These are phyloP conservation scores for Diaporthe citri DNA, from an alignment of 2,329 filamentous ascomycete genomes.

Conservation along the genomic window DNA sequence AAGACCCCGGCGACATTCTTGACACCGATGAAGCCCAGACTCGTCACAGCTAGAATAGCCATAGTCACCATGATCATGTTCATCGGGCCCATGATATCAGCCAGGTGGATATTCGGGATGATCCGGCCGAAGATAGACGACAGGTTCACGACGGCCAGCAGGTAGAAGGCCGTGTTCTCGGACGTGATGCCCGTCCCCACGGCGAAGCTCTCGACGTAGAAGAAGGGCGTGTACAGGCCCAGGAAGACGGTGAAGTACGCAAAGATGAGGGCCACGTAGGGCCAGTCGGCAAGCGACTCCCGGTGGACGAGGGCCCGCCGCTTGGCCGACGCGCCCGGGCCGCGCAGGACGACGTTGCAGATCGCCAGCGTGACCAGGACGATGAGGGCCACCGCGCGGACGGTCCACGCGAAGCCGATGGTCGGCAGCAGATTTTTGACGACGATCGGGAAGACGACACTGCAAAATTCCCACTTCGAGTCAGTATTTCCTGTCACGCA, in stretches of 20 bases:
- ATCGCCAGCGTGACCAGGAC: constrained; percentile 45
- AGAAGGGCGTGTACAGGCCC: constrained; percentile 43
- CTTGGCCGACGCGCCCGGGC: neutral
- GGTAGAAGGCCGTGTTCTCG: constrained; percentile 31
- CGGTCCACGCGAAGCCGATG: constrained; percentile 60
- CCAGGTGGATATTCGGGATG: constrained; percentile 12
- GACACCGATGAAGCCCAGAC: neutral
- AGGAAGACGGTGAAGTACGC: constrained; percentile 39
- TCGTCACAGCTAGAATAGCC: neutral
- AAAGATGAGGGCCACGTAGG: constrained; percentile 37
- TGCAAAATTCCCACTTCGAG: neutral
- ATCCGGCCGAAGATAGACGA: constrained; percentile 29
- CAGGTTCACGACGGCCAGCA: constrained; percentile 41
- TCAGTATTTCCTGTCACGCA: neutral
- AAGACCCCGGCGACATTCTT: constrained; percentile 11
- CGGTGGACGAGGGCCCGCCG: constrained; percentile 42
- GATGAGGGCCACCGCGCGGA: constrained; percentile 60
- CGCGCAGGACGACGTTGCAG: constrained; percentile 53
- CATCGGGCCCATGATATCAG: constrained; percentile 13
- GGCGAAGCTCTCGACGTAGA: constrained; percentile 41
- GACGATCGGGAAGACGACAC: constrained; percentile 59
- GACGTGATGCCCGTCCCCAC: constrained; percentile 19
- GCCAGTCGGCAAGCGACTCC: constrained; percentile 34
- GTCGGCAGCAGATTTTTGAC: constrained; percentile 54
- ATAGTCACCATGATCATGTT: constrained; percentile 19